Evolutionary conservation across 2,329 filamentous ascomycete species (phyloP), one percentile per base, ranked within the genome.

Genomic region (Zasmidium cellare): DNA sequence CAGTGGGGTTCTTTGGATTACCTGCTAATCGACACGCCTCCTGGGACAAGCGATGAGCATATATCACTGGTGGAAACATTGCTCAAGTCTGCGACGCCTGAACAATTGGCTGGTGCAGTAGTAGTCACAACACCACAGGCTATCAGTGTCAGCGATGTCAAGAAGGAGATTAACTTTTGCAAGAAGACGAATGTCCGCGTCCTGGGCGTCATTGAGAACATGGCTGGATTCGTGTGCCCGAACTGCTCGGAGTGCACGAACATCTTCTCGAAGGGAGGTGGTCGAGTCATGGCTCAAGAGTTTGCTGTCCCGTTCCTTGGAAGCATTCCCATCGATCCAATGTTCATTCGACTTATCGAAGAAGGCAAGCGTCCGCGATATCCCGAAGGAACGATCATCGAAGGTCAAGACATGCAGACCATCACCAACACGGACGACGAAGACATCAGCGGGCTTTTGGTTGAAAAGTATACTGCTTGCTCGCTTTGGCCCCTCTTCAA

Each of bases 91-190:
- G 67, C 72, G 9, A 69, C 77, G 2, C 82, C 85, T 0, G 85
- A 85, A 0, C 88, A 92, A 66, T 82, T 97, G 2, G 84, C 89
- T 1, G 94, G 93, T 9, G 93, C 94, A 0, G 92, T 99, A 0
- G 87, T 99, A 0, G 93, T 99, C 1, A 99, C 94, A 2, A 99
- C 94, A 0, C 94, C 94, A 0, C 94, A 99, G 73, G 94, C 93
- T 0, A 90, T 99, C 50, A 88, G 91, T 12, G 96, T 93, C 24
- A 89, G 91, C 0, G 94, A 99, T 71, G 94, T 99, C 38, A 88
- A 91, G 69, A 97, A 96, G 72, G 92, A 96, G 75, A 83, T 96
- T 63, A 96, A 96, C 73, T 96, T 97, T 72, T 97, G 92, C 76
- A 80, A 80, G 52, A 96, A 96, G 78, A 93, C 90, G 1, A 84